Base-by-base conservation (phyloP, 139 green algal species). In the Volvox africanus region DNA sequence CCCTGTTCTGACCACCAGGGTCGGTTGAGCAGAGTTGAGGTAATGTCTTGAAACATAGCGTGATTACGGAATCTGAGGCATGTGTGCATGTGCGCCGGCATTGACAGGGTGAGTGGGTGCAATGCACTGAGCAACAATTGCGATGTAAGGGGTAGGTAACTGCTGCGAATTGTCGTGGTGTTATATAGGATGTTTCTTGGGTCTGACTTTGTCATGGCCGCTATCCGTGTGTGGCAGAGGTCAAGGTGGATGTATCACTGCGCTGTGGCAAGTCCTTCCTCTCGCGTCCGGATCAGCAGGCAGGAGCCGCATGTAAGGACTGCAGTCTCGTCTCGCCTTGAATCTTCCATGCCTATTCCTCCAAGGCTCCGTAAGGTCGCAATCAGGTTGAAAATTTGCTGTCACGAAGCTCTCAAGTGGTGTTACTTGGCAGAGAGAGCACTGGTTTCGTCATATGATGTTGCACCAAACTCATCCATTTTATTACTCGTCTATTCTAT, bases 241-340 rank as follows among this genome's bases (percentile, higher is more conserved):
- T 37, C 16, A 62, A 36, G 62, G 13, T 61, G 32, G 82, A 76
- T 12, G 19, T 78, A 14, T 32, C 17, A 33, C 33, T 5, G 12
- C 35, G 80, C 68, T 71, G 85, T 1, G 85, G 37, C 28, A 82
- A 37, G 85, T 89, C 85, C 17, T 89, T 89, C 69, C 85, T 89
- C 36, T 37, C 65, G 30, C 67, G 83, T 11, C 36, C 67, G 24
- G 67, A 73, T 73, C 21, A 88, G 65, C 35, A 62, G 24, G 35
- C 18, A 36, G 18, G 83, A 0, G 67, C 83, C 24, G 35, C 83
- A 33, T 65, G 82, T 88, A 22, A 87, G 65, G 21, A 28, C 2
- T 73, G 11, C 2, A 28, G 65, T 12, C 24, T 2, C 21, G 65
- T 24, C 65, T 73, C 44, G 44, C 44, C 44, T 24, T 28, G 65